Conservation (phyloP, 768 basidiomycete genomes). For the Nevesoporus exiguus region DNA sequence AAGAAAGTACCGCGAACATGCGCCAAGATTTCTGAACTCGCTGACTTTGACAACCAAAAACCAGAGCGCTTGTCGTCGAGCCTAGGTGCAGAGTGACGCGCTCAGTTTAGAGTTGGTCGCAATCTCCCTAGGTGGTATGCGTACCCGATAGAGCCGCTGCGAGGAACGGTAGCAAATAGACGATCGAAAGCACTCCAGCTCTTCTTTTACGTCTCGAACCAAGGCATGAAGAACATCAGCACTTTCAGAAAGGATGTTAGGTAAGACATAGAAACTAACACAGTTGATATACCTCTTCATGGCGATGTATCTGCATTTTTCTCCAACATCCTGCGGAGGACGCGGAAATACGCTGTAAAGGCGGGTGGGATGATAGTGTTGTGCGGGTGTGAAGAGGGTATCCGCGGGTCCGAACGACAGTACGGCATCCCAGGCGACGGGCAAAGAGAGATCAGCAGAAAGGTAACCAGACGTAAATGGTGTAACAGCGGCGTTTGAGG, state of each 20-base stretch:
- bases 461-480: constrained; percentile 78
- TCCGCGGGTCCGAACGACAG: constrained; percentile 83
- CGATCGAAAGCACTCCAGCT: constrained; percentile 92
- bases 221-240: constrained; percentile 81
- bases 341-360: constrained; percentile 76
- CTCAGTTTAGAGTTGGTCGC: not conserved
- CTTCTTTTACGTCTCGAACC: constrained; percentile 86
- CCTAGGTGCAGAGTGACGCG: constrained; percentile 35
- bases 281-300: constrained; percentile 56
- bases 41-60: constrained; percentile 87
- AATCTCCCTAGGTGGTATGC: constrained; percentile 25
- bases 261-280: not conserved
- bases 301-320: constrained; percentile 72
- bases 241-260: constrained; percentile 46
- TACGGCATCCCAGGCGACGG: constrained; percentile 73
- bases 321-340: constrained; percentile 72
- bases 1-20: constrained; percentile 82
- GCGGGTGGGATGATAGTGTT: constrained; percentile 70
- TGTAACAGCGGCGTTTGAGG: constrained; percentile 62
- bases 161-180: constrained; percentile 82
- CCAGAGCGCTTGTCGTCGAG: constrained; percentile 89
- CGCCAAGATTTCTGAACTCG: constrained; percentile 84
- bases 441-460: constrained; percentile 70
- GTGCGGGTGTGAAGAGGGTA: constrained; percentile 68
- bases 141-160: constrained; percentile 84